Evolutionary conservation across 2,329 filamentous ascomycete species (phyloP).

Genomic region (Diplodia intermedia): DNA sequence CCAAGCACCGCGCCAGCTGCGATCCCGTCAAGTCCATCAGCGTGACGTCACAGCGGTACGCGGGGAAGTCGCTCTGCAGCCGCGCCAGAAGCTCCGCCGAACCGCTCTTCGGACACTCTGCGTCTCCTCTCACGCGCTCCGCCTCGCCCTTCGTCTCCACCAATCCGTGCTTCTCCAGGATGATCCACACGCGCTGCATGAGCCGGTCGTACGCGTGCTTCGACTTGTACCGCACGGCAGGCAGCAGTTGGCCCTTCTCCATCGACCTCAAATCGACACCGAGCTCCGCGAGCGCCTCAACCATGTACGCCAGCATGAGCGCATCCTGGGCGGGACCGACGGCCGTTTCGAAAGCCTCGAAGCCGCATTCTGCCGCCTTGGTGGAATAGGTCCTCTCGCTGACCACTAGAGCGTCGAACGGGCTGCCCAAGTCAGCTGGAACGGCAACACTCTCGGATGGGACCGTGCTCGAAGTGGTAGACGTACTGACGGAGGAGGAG

Average conservation of each 20-base stretch:
- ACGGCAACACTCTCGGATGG: background rate
- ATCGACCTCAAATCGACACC: background rate
- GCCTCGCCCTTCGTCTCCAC: background rate
- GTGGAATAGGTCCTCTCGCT: conserved; percentile 13
- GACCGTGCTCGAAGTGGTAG: background rate
- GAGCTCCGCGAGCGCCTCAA: background rate
- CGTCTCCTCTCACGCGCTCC: background rate
- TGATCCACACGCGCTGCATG: background rate
- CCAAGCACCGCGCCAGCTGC: conserved; percentile 35
- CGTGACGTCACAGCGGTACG: background rate
- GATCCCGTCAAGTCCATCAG: background rate
- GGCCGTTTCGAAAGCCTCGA: background rate
- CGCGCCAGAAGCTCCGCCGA: background rate
- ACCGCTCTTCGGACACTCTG: background rate
- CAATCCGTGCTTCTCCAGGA: background rate
- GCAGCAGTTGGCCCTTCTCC: background rate
- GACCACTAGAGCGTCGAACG: conserved; percentile 16
- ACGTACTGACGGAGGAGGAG: background rate
- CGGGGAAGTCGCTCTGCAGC: background rate
- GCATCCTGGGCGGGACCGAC: background rate
- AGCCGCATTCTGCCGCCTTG: background rate
- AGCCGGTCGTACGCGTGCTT: background rate
- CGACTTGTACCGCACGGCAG: background rate
- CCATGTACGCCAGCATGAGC: background rate
- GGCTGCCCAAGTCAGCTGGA: background rate